These are phyloP conservation scores for Ceratobasidium sp. DNA, from an alignment of 1,284 basidiomycete genomes.

Conservation along the genomic window DNA sequence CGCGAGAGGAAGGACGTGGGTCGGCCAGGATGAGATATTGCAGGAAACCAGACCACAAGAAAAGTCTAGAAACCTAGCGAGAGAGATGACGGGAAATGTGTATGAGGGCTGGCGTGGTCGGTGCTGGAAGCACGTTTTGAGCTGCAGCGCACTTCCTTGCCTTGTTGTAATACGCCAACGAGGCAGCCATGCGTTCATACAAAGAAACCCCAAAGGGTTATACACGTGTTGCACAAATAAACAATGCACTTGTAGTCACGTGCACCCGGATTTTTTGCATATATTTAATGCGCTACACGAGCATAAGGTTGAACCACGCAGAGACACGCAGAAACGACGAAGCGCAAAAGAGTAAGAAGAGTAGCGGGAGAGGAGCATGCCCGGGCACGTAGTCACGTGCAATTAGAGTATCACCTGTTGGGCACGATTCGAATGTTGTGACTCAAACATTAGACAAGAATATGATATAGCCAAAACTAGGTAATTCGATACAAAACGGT, in stretches of 20 bases:
- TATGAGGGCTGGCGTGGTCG: slow-evolving; percentile 26
- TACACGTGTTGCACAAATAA: slow-evolving; percentile 32
- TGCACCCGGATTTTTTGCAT: not conserved
- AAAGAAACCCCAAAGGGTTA: slow-evolving; percentile 26
- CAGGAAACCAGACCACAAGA: slow-evolving; percentile 35
- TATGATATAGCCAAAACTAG: slow-evolving; percentile 1
- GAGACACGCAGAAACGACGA: too few relatives aligned
- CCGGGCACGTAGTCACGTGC: too few relatives aligned
- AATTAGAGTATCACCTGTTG: too few relatives aligned
- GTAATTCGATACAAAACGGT: slow-evolving; percentile 27
- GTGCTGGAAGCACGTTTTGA: slow-evolving; percentile 25
- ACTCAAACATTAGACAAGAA: not conserved
- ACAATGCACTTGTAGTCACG: slow-evolving; percentile 5
- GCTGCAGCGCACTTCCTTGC: slow-evolving; percentile 19
- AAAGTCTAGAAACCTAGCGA: slow-evolving; percentile 26
- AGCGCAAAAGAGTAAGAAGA: too few relatives aligned
- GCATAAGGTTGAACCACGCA: too few relatives aligned
- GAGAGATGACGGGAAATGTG: slow-evolving; percentile 11
- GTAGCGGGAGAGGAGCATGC: too few relatives aligned
- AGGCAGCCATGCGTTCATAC: slow-evolving; percentile 41
- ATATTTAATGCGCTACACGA: not conserved
- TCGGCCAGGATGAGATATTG: slow-evolving; percentile 38
- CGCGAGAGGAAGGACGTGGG: slow-evolving; percentile 21
- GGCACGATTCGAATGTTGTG: not conserved
- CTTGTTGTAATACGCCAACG: slow-evolving; percentile 41